Evolutionary conservation across 176 grass and related monocot species (phyloP), one percentile per base, ranked within the genome.

Genomic region (Coix lacrymajobi): DNA sequence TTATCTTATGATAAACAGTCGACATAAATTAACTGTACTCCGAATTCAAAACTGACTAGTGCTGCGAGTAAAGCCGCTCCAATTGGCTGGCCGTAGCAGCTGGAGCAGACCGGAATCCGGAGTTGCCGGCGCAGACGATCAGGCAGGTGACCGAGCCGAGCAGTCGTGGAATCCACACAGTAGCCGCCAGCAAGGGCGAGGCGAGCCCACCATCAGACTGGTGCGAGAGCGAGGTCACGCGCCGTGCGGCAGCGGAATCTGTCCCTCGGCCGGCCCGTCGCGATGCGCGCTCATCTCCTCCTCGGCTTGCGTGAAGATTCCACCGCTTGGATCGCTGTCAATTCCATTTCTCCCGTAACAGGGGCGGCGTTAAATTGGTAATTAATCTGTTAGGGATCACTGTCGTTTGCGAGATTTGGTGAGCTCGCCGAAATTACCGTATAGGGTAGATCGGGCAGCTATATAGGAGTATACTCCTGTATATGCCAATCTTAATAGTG

Each of bases 81-180:
- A 38, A 33, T 57, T 11, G 46, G 12, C 17, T 40, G 64, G 6
- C 24, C 1, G 19, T 8, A 25, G n/a, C 9, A 39, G 15, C n/a
- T 8, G 31, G 7, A 3, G 11, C 66, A 30, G 79, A 57, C 65
- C 48, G 48, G 25, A 81, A 34, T 0, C 32, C 14, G 3, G 46
- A 54, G 66, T 17, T 30, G 8, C 25, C 16, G 71, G 32, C 7
- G 13, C 71, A 85, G 25, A 85, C 7, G 71, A 85, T 89, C 82
- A 22, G 0, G 24, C 8, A 14, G 26, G 48, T 69, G 49, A 38
- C 4, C n/a, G 46, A 16, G 44, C 0, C 6, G 8, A 62, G 41
- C n/a, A n/a, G n/a, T 19, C 12, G 24, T 64, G 82, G 82, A 85
- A 85, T 81, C 83, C 83, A 77, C 45, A 25, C 41, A 71, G n/a